Conservation (phyloP, 768 basidiomycete species). For the Suillus subaureus region DNA sequence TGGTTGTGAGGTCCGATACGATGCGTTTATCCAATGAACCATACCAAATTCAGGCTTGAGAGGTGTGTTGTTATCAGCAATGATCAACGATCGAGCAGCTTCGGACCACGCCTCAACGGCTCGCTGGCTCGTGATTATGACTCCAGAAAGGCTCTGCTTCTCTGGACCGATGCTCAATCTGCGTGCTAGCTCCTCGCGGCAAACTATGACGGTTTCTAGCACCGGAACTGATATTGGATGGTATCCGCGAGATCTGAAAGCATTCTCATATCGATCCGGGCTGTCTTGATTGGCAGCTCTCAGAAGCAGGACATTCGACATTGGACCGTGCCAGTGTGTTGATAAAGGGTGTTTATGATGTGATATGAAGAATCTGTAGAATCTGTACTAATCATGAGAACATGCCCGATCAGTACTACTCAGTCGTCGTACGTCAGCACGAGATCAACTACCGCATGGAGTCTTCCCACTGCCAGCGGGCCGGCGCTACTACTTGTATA, state of each 20-base stretch:
- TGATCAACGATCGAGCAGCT: conserved; percentile 36
- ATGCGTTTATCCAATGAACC: not conserved
- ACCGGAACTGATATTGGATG: conserved; percentile 64
- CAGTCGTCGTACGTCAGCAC: not conserved
- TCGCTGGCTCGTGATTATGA: conserved; percentile 79
- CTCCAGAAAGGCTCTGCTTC: conserved; percentile 46
- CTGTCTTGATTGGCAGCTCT: conserved; percentile 36
- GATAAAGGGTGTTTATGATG: not conserved
- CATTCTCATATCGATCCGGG: conserved; percentile 60
- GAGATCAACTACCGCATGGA: not conserved
- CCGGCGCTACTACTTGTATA: not conserved
- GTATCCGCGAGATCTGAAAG: conserved; percentile 52
- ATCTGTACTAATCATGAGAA: not conserved
- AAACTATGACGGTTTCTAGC: conserved; percentile 63
- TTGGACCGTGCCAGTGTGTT: conserved; percentile 8
- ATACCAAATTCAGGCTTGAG: conserved; percentile 16
- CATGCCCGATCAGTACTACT: too few relatives aligned
- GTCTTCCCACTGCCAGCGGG: not conserved
- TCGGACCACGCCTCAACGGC: conserved; percentile 72
- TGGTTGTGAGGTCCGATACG: conserved; percentile 12
- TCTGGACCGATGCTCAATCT: conserved; percentile 44
- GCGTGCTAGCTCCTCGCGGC: conserved; percentile 46
- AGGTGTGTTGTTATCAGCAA: conserved; percentile 12
- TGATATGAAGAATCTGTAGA: not conserved
- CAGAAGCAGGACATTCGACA: conserved; percentile 43